Base-by-base conservation (phyloP, 192 early-diverging fungal genomes). In the Coemansia sp. region DNA sequence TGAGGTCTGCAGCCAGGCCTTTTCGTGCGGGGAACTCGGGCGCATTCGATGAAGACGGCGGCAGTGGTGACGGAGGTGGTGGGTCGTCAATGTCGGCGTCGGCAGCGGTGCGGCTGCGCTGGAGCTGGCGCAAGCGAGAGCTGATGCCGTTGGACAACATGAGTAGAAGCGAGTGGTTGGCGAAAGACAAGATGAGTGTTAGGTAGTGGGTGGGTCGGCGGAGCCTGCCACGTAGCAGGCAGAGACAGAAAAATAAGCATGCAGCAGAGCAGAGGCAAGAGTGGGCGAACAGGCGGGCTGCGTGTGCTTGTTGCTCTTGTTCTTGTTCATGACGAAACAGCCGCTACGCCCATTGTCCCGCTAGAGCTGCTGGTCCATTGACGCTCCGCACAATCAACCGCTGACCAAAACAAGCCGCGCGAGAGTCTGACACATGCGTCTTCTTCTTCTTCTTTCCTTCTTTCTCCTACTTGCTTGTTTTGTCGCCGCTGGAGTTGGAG, bases 1-100 rank as follows among this genome's bases (percentile, higher is more conserved):
- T 81, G 10, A 81, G 69, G 54, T 72, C 79, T 6, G 79, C 79
- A 8, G 79, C 74, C 0, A 75, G 70, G 56, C 79, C 79, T 50
- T 63, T 69, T n/a, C 70, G 45, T 9, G 78, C 67, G 9, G 69
- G 69, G 3, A 72, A 18, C 38, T 39, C 39, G 13, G 37, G 52
- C 19, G 23, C 19, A 21, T 19, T 0, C 21, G 19, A 23, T 26
- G 6, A 4, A 6, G 52, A 15, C 52, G 21, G 23, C 52, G 52
- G 23, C 23, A 32, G 32, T 11, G 63, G 18, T 5, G 43, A 2
- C 26, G 42, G 18, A 32, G 44, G 69, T 12, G 68, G 37, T 10
- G 56, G 32, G 37, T 54, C 67, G 57, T 70, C 59, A n/a, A 12
- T 13, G 50, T 32, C 23, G 13, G 40, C 32, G 0, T 21, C 21